Evolutionary conservation across 139 green algal species (phyloP), one percentile per base, ranked within the genome.

Genomic region (Bryopsis sp.): DNA sequence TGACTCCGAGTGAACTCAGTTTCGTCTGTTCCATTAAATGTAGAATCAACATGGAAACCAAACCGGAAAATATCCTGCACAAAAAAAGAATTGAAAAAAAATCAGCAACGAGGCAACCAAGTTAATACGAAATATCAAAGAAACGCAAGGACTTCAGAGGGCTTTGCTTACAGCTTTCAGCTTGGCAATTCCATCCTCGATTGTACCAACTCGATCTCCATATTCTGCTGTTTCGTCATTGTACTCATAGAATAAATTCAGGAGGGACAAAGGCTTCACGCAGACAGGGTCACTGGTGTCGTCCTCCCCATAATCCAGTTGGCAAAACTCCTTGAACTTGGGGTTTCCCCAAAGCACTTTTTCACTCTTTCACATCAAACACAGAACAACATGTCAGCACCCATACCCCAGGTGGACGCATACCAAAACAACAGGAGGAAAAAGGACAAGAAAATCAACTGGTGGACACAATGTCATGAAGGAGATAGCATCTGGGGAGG

Each of bases 181-280:
- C 33, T 26, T 33, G 7, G n/a, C 33, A 29, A 11, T 24, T 26
- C 50, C 50, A 28, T 36, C 31, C 50, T 28, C n/a, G 33, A 61
- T 28, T 15, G 48, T 36, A 39, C n/a, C 58, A 39, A 65, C 15
- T 7, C 31, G 43, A 7, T 43, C 58, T 22, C 58, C 58, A 65
- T 47, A 65, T 26, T 39, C 7, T 3, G 58, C 58, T 32, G 28
- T 39, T 43, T 39, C 29, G 29, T 32, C 36, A 22, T 73, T 29
- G 48, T 47, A 73, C 3, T 73, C 39, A 24, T 58, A 57, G 33
- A 73, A 58, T 29, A 37, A 50, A 26, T 34, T 2, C 48, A 73
- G 32, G 4, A 61, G 31, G 35, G n/a, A 48, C 48, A 58, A 28
- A 2, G 67, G 67, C 5, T 36, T 26, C 2, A 11, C 19, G 48